Base-by-base conservation (phyloP, 2,329 filamentous ascomycete genomes). In the Alternaria arbusti region DNA sequence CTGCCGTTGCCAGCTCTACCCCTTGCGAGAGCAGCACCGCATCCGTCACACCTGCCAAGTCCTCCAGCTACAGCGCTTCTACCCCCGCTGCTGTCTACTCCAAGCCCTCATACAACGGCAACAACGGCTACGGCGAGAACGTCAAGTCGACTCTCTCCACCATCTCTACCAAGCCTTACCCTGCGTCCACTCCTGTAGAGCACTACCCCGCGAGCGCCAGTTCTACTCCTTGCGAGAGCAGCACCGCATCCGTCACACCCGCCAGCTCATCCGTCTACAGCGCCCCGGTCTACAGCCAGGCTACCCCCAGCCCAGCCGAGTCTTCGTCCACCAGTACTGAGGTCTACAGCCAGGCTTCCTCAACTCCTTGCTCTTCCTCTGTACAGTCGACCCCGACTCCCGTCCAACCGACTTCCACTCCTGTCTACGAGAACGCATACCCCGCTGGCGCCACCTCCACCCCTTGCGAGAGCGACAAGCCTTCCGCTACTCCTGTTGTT, bases 391-490 rank as follows among this genome's bases (percentile, higher is more conserved):
- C 52, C 32, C 13, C 52, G 30, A 30, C 25, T 28, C 32, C 36
- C 23, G 20, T 43, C 46, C 32, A 45, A 30, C 40, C 59, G 6
- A 59, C 49, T 10, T 45, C 51, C 28, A 50, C 57, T 32, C 56
- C 58, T 30, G 56, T 56, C 52, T 52, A 59, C 17, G 45, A 56
- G n/a, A 49, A 55, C 57, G 43, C 36, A 17, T 47, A 47, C 54
- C 59, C 54, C 30, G 28, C 62, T 46, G 54, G 60, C 22, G 40
- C 64, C 13, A 54, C 61, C 17, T 64, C 61, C 13, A 66, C 64
- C n/a, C 64, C 64, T 40, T 66, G 64, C 54, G 64, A 66, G 36
- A 58, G 60, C 49, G 59, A 60, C 43, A 61, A 60, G 56, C 56
- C 61, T 20, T 44, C 57, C 11, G 51, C 61, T 15, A 59, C 64